Percentiles rank a stretch among this genome's conserved stretches.
These are phyloP conservation scores for Aspergillus sp. DNA, from an alignment of 2,329 filamentous ascomycete species.

Conservation along the genomic window DNA sequence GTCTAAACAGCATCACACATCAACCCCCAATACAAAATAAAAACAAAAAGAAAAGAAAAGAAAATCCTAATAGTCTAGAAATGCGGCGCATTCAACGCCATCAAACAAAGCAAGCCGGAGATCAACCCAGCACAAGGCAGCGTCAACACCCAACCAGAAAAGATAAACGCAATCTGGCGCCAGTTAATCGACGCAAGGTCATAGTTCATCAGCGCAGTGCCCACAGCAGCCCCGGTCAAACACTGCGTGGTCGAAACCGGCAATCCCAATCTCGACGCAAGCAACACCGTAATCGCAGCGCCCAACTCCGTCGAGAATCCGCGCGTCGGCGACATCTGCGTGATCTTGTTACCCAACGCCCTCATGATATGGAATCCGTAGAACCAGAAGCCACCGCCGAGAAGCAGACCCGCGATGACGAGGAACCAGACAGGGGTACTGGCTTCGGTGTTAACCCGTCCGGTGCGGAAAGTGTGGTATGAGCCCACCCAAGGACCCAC, in stretches of 20 bases:
- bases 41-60: background rate
- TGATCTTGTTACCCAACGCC: conserved; percentile 44
- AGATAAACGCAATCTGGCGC: conserved; percentile 45
- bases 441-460: conserved; percentile 31
- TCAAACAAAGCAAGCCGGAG: conserved; percentile 39
- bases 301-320: conserved; percentile 41
- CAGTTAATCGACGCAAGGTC: conserved; percentile 46
- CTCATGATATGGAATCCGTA: conserved; percentile 45
- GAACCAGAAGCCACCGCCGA: conserved; percentile 45
- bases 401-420: conserved; percentile 38
- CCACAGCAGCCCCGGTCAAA: conserved; percentile 36
- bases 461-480: conserved; percentile 37
- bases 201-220: conserved; percentile 39
- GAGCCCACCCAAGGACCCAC: conserved; percentile 43
- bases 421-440: conserved; percentile 43
- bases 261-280: conserved; percentile 35
- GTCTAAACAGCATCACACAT: background rate
- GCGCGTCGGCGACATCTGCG: conserved; percentile 37
- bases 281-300: conserved; percentile 40
- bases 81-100: conserved; percentile 46
- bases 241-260: conserved; percentile 42
- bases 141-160: conserved; percentile 47
- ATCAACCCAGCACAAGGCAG: conserved; percentile 45
- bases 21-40: background rate
- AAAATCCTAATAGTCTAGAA: conserved; percentile 3